phyloP scores from a whole-genome alignment of 176 grass and related monocot genomes.

The Aegilops sharonensis region DNA sequence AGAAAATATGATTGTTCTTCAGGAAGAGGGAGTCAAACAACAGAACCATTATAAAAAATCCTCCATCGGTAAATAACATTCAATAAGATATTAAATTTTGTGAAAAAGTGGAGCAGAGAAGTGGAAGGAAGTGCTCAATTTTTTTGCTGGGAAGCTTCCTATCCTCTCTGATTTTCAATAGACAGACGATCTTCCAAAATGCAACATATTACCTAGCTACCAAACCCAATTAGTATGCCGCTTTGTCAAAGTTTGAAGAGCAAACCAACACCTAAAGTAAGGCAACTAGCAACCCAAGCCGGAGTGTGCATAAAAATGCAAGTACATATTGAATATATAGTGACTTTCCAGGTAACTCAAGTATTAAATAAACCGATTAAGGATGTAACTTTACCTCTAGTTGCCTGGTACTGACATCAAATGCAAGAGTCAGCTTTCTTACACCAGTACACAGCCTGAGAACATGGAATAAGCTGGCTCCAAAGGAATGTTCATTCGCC shows the following conservation, averaged over 20 bases:
- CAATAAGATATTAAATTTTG: too few relatives aligned
- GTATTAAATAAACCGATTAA: neutral
- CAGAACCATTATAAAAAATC: neutral
- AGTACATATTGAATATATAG: neutral
- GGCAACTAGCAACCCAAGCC: neutral
- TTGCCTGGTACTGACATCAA: neutral
- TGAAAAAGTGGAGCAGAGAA: too few relatives aligned
- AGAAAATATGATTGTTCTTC: neutral
- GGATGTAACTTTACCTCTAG: neutral
- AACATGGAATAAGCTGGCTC: conserved; percentile 7
- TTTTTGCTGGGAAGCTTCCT: neutral
- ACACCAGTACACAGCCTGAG: conserved; percentile 1
- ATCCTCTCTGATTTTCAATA: neutral
- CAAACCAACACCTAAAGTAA: neutral
- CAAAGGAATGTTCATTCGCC: neutral
- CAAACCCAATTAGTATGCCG: neutral
- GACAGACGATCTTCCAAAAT: neutral
- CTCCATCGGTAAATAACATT: neutral
- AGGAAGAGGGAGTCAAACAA: neutral
- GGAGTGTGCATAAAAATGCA: neutral
- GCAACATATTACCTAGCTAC: neutral
- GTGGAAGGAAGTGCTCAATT: neutral
- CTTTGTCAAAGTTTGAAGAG: neutral
- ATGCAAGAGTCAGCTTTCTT: conserved; percentile 1
- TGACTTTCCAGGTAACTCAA: too few relatives aligned